Evolutionary conservation across 805 yeast species (phyloP).

Genomic region (Saturnispora besseyi): DNA sequence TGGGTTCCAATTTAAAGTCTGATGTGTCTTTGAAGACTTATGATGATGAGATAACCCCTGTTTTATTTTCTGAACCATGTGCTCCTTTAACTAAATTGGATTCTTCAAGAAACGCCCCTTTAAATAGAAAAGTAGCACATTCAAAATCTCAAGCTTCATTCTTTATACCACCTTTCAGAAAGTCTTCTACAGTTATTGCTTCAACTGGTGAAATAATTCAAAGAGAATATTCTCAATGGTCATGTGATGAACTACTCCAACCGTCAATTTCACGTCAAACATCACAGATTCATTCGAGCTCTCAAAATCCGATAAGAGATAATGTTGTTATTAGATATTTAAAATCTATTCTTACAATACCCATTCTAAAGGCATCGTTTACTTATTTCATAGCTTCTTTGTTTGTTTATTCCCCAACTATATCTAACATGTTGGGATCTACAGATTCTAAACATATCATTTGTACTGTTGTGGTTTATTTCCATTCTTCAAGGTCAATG

Average conservation of each 20-base stretch:
- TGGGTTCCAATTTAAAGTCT: neutral
- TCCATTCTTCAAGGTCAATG: conserved; percentile 70
- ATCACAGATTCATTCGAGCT: conserved; percentile 1
- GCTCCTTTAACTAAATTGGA: neutral
- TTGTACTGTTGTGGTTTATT: conserved; percentile 77
- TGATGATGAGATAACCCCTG: neutral
- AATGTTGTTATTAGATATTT: neutral
- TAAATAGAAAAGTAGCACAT: neutral
- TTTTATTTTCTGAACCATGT: neutral
- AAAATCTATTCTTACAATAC: conserved; percentile 6
- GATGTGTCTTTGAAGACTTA: neutral
- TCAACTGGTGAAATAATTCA: conserved; percentile 33
- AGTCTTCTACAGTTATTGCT: conserved; percentile 36
- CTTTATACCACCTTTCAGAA: conserved; percentile 15
- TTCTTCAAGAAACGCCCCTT: neutral
- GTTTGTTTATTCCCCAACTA: conserved; percentile 51
- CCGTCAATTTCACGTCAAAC: neutral
- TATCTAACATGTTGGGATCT: conserved; percentile 46
- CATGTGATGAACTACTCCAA: conserved; percentile 11
- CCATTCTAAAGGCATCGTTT: conserved; percentile 51
- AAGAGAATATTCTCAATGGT: conserved; percentile 25
- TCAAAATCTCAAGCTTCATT: conserved; percentile 15
- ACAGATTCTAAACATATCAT: conserved; percentile 73
- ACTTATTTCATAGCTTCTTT: conserved; percentile 68
- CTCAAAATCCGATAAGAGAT: neutral